phyloP scores from a whole-genome alignment of 495 filamentous ascomycete genomes.

The Thozetella sp. region DNA sequence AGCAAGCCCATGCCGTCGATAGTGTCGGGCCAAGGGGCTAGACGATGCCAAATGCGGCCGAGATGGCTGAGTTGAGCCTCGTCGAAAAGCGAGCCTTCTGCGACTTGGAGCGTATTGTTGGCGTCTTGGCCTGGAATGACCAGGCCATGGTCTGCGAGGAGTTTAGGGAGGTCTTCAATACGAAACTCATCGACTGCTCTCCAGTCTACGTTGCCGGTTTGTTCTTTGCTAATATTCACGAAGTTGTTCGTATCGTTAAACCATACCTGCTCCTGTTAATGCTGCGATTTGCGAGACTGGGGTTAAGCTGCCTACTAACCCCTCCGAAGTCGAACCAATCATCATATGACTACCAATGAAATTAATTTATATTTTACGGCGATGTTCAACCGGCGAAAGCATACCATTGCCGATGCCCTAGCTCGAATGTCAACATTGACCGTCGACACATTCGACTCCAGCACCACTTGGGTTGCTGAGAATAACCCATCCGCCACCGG shows the following conservation, averaged over 20 bases:
- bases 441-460: neutral
- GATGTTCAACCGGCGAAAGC: neutral
- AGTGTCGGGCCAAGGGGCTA: neutral
- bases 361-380: neutral
- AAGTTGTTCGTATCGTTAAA: neutral
- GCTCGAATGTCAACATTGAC: neutral
- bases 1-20: neutral
- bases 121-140: neutral
- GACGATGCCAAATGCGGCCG: neutral
- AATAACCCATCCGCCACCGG: neutral
- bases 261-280: neutral
- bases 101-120: neutral
- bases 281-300: neutral
- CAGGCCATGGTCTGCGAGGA: neutral
- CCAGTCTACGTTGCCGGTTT: neutral
- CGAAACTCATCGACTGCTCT: neutral
- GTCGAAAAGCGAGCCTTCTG: neutral
- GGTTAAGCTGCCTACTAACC: neutral
- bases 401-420: neutral
- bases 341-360: neutral
- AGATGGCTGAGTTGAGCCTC: neutral
- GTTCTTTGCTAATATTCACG: neutral
- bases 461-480: neutral
- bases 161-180: neutral
- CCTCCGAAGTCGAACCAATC: neutral